Conservation (phyloP, 2,329 filamentous ascomycete genomes). For the Aspergillus persii region DNA sequence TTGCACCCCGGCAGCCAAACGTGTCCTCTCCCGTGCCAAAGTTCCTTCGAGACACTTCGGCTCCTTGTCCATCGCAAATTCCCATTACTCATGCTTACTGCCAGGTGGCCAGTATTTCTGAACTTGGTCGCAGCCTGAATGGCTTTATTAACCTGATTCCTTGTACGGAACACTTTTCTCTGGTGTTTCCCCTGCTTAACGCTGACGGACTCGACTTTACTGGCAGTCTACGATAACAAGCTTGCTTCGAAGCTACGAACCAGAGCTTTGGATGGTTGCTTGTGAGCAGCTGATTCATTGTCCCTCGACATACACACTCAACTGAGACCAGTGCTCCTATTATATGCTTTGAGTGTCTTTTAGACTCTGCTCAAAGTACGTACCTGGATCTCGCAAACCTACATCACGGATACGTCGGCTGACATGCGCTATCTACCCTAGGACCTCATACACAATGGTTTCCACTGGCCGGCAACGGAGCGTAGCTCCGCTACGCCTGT, state of each 20-base stretch:
- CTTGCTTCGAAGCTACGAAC: not conserved
- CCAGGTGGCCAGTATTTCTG: constrained; percentile 33
- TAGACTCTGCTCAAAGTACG: not conserved
- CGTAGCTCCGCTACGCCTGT: constrained; percentile 13
- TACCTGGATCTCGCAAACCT: not conserved
- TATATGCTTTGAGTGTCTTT: not conserved
- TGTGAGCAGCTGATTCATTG: not conserved
- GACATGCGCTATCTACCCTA: not conserved
- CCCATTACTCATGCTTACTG: constrained; percentile 23
- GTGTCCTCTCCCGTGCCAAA: constrained; percentile 21
- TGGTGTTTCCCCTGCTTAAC: not conserved
- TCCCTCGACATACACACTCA: not conserved
- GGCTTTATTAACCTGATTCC: constrained; percentile 20
- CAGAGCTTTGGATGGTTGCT: not conserved
- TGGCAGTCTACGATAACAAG: constrained; percentile 9
- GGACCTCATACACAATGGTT: constrained; percentile 33
- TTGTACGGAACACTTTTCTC: not conserved
- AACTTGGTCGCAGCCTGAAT: constrained; percentile 27
- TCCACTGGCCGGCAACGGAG: constrained; percentile 27
- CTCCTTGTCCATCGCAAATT: constrained; percentile 8
- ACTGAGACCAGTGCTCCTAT: not conserved
- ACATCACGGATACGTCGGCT: not conserved
- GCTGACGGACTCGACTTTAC: not conserved
- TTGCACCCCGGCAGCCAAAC: constrained; percentile 19
- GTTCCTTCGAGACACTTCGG: constrained; percentile 6